Base-by-base conservation (phyloP, 129 eudicot species). In the Deinandra increscens region DNA sequence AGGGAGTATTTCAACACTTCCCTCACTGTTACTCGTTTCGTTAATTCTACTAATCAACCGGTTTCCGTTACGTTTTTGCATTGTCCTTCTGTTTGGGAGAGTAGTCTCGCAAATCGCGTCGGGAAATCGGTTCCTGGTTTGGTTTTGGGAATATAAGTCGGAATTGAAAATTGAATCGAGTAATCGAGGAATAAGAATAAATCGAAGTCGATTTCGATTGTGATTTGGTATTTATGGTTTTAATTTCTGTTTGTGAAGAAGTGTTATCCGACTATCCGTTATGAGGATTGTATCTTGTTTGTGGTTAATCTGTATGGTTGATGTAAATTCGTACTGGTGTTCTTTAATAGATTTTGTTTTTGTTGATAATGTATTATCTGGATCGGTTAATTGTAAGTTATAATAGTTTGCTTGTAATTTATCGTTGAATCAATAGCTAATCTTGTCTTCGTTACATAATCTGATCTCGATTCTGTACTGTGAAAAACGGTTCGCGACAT, bases 1-100 rank as follows among this genome's bases (percentile, higher is more conserved):
- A 59, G 92, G 41, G 99, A 93, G 82, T 93, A 93, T 15, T 87
- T 93, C 81, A 93, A 93, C 75, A 93, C 97, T n/a, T 86, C 96
- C 20, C 82, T 89, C 14, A 82, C 90, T 31, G 97, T 86, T 0
- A 86, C 93, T 63, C 83, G 88, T 0, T 75, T 86, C 51, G 74
- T 53, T 22, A 60, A 58, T 56, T 48, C 79, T 9, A 60, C 49
- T 13, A 34, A n/a, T n/a, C n/a, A 58, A 39, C 22, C 71, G 23
- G 51, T 77, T 20, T 58, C 76, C 0, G 74, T 80, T 58, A 37
- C 81, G 5, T 14, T 84, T 12, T 84, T 84, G 17, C 87, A 89
- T 78, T 89, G 90, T 60, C 91, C 92, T 13, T 83, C 83, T 15
- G 70, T 91, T 70, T 91, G 96, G 98, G 89, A 91, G 77, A 91